These are phyloP conservation scores for Monosporozyma unispora DNA, from an alignment of 805 yeast genomes.

Conservation along the genomic window DNA sequence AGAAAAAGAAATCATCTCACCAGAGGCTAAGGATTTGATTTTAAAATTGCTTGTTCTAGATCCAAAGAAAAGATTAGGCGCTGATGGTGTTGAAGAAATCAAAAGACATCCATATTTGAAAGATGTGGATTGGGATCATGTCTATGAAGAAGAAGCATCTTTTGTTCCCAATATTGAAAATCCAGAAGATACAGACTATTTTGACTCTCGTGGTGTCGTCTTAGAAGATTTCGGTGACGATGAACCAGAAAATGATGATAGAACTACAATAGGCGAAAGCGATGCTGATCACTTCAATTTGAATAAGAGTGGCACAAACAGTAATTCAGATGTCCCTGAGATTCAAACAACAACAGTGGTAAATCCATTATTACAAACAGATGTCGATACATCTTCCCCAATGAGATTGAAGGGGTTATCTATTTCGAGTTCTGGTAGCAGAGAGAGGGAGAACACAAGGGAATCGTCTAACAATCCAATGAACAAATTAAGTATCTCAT, in stretches of 20 bases:
- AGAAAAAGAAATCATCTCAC: slow-evolving; percentile 48
- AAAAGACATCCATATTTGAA: slow-evolving; percentile 69
- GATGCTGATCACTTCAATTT: not conserved
- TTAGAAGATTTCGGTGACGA: slow-evolving; percentile 34
- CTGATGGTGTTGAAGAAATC: slow-evolving; percentile 71
- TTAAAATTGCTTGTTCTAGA: slow-evolving; percentile 50
- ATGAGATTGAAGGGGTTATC: slow-evolving; percentile 8
- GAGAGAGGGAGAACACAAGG: not conserved
- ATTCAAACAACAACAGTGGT: slow-evolving; percentile 4
- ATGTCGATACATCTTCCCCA: slow-evolving; percentile 3
- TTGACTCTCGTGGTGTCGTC: slow-evolving; percentile 83
- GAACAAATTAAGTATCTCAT: slow-evolving; percentile 23
- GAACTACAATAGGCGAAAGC: not conserved
- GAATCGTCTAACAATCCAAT: slow-evolving; percentile 15
- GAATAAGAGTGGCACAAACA: not conserved
- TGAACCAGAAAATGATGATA: slow-evolving; percentile 10
- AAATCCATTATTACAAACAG: not conserved
- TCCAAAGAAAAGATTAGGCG: slow-evolving; percentile 64
- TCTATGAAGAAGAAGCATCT: slow-evolving; percentile 65
- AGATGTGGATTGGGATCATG: slow-evolving; percentile 61
- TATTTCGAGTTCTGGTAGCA: slow-evolving; percentile 3
- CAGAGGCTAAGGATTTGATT: slow-evolving; percentile 69
- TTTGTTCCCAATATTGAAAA: slow-evolving; percentile 73
- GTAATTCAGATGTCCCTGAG: slow-evolving; percentile 16
- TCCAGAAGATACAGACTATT: slow-evolving; percentile 86